These are phyloP conservation scores for Poteriospumella lacustris DNA, from an alignment of 108 stramenopile species.

Conservation along the genomic window DNA sequence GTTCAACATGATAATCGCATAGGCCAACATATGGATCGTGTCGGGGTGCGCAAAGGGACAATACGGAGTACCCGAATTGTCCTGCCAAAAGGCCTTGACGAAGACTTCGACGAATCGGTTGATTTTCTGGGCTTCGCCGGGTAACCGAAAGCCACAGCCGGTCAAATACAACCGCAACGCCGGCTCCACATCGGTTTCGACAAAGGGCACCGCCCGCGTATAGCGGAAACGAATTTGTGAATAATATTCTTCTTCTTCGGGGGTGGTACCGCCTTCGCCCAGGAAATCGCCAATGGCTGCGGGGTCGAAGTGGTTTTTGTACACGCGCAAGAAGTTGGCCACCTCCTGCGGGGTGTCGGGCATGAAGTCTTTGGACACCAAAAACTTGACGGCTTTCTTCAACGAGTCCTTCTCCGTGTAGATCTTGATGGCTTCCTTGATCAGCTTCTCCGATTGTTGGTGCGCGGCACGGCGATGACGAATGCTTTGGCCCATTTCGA, in stretches of 20 bases:
- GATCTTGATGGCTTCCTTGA: conserved; percentile 13
- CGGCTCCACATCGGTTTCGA: conserved; percentile 23
- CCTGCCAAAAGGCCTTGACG: conserved; percentile 87
- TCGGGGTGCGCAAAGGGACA: conserved; percentile 75
- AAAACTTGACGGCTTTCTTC: conserved; percentile 82
- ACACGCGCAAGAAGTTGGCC: conserved; percentile 73
- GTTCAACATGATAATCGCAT: conserved; percentile 94
- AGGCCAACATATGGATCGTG: conserved; percentile 79
- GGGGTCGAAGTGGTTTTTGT: conserved; percentile 69
- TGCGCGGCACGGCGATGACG: not conserved
- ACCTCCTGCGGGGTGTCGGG: conserved; percentile 80
- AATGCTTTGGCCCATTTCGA: not conserved
- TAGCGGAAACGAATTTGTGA: conserved; percentile 24
- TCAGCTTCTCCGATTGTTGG: not conserved
- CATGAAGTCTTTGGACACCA: conserved; percentile 77
- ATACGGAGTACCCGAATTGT: conserved; percentile 57
- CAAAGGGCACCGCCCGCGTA: conserved; percentile 22
- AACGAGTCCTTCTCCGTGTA: conserved; percentile 39
- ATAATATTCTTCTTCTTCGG: conserved; percentile 27
- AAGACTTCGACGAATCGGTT: conserved; percentile 81
- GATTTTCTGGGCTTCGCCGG: conserved; percentile 93
- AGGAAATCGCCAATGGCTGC: conserved; percentile 78
- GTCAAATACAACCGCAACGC: conserved; percentile 25
- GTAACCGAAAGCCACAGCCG: conserved; percentile 74
- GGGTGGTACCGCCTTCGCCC: conserved; percentile 57